Percentiles rank a stretch among this genome's conserved stretches.
Conservation (phyloP, 75 land plant genomes). For the Cunninghamia lanceolata region DNA sequence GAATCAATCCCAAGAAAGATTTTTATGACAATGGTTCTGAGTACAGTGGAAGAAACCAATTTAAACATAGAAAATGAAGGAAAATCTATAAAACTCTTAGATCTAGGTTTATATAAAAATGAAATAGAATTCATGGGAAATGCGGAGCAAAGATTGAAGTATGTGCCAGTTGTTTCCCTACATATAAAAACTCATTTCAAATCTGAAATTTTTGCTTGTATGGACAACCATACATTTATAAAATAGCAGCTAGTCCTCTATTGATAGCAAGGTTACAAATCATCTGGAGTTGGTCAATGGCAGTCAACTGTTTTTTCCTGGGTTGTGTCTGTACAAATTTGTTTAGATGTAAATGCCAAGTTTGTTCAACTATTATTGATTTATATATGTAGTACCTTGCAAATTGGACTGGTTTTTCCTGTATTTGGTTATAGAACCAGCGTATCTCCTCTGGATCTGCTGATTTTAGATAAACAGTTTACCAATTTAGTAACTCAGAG, state of each 20-base stretch:
- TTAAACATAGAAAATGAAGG: no score
- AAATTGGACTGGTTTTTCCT: neutral
- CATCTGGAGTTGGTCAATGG: neutral
- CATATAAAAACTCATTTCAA: neutral
- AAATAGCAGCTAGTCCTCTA: neutral
- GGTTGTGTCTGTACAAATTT: neutral
- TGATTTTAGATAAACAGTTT: no score
- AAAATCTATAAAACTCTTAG: no score
- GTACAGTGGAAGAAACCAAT: no score
- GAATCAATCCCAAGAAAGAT: no score
- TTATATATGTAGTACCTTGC: neutral
- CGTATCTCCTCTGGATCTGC: no score
- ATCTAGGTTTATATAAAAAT: no score
- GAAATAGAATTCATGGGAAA: no score
- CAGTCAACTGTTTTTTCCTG: neutral
- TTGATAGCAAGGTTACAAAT: neutral
- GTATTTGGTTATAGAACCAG: neutral
- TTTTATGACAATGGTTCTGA: no score
- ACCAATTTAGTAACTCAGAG: no score
- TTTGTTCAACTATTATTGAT: neutral
- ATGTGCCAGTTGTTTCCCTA: neutral
- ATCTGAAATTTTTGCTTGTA: neutral
- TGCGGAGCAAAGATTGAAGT: no score
- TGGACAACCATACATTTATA: neutral
- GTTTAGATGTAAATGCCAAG: neutral